Evolutionary conservation across 202 grass and related monocot genomes (phyloP).

Genomic region (Tripidium arundinaceum): DNA sequence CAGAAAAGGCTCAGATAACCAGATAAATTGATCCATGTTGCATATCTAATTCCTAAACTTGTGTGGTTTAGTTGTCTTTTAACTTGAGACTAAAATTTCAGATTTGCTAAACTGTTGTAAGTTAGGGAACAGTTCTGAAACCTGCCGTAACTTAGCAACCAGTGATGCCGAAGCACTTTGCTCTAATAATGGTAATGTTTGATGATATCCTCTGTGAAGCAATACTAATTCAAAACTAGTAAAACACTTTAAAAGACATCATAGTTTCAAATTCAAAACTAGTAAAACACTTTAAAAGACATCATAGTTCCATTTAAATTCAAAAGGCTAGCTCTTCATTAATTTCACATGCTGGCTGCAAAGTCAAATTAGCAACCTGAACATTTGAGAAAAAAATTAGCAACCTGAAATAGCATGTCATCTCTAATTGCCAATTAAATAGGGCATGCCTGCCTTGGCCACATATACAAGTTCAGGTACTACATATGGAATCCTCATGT

Average conservation of each 20-base stretch:
- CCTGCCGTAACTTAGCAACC: neutral
- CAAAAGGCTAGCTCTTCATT: neutral
- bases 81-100: neutral
- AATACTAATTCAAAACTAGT: neutral
- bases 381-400: neutral
- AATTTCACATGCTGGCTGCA: neutral
- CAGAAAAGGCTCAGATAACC: slow-evolving; percentile 1
- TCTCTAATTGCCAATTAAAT: neutral
- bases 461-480: neutral
- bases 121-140: neutral
- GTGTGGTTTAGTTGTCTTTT: neutral
- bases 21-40: slow-evolving; percentile 7
- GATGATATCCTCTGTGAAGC: neutral
- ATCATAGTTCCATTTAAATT: neutral
- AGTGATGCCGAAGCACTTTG: neutral
- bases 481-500: neutral
- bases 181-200: neutral
- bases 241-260: neutral
- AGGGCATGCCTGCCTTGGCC: neutral
- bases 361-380: neutral
- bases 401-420: neutral
- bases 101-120: neutral
- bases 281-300: no score
- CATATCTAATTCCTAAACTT: neutral
- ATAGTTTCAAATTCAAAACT: no score